Evolutionary conservation across 2,329 filamentous ascomycete species (phyloP).

Genomic region (Sporothrix variecibatus): DNA sequence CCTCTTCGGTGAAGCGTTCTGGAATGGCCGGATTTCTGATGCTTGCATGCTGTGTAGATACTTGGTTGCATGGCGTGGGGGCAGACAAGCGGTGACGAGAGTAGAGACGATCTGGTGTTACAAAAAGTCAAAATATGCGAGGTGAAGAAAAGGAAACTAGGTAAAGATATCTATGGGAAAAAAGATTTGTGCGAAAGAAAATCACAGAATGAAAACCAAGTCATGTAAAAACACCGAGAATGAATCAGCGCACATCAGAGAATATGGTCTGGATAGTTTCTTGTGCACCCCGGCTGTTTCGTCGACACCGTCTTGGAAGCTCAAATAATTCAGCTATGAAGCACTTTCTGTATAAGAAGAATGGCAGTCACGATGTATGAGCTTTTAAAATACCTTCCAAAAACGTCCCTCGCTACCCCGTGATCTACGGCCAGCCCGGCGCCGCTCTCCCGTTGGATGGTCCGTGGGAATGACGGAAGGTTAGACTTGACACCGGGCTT

Average conservation of each 20-base stretch:
- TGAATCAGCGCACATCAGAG: not conserved
- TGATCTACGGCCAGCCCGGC: not conserved
- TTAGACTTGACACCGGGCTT: not conserved
- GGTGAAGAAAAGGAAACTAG: not conserved
- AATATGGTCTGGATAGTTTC: not conserved
- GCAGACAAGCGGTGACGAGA: conserved; percentile 2
- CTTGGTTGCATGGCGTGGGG: conserved; percentile 5
- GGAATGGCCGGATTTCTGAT: not conserved
- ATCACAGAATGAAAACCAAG: too few species aligned
- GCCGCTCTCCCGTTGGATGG: not conserved
- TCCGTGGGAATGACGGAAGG: not conserved
- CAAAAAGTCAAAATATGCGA: not conserved
- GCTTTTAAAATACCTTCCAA: too few species aligned
- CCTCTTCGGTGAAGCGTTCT: not conserved
- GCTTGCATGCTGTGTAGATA: not conserved
- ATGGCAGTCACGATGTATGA: not conserved
- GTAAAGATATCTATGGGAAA: not conserved
- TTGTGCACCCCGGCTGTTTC: not conserved
- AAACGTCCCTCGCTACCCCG: too few species aligned
- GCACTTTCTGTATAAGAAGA: not conserved
- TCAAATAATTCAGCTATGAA: too few species aligned
- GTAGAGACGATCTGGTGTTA: not conserved
- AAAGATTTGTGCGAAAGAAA: too few species aligned
- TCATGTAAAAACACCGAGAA: too few species aligned
- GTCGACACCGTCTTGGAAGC: not conserved